These are phyloP conservation scores for Cornus kousa DNA, from an alignment of 148 eudicot species.

Conservation along the genomic window DNA sequence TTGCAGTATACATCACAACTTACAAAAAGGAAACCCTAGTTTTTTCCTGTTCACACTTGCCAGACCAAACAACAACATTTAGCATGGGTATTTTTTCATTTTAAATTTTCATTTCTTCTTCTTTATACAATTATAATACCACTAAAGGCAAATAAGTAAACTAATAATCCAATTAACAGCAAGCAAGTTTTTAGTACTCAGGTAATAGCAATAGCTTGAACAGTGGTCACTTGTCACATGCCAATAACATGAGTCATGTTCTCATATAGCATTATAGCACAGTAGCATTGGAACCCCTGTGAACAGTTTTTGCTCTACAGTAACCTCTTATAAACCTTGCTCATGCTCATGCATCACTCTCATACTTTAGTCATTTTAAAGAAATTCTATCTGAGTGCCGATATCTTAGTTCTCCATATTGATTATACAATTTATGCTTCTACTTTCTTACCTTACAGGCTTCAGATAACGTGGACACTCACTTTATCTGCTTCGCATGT, in stretches of 20 bases:
- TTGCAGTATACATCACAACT: no score
- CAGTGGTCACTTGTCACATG: background rate
- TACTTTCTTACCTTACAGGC: slow-evolving; percentile 44
- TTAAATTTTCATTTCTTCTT: no score
- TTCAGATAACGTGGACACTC: slow-evolving; percentile 69
- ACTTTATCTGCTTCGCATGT: slow-evolving; percentile 88
- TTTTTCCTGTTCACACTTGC: no score
- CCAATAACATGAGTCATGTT: background rate
- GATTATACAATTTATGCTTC: background rate
- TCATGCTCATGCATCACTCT: background rate
- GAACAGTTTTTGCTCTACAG: background rate
- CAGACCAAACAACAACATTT: no score
- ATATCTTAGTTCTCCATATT: background rate
- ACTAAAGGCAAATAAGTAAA: no score
- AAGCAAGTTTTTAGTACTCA: background rate
- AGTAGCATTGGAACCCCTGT: background rate
- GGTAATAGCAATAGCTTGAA: background rate
- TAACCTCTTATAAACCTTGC: background rate
- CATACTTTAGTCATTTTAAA: background rate
- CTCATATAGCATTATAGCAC: background rate
- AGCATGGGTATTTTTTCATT: no score
- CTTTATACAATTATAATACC: no score
- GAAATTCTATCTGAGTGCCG: background rate
- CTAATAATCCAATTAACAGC: no score
- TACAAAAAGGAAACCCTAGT: no score